Evolutionary conservation across 2,329 filamentous ascomycete species (phyloP), one percentile per base, ranked within the genome.

Genomic region (Aspergillus ustus): DNA sequence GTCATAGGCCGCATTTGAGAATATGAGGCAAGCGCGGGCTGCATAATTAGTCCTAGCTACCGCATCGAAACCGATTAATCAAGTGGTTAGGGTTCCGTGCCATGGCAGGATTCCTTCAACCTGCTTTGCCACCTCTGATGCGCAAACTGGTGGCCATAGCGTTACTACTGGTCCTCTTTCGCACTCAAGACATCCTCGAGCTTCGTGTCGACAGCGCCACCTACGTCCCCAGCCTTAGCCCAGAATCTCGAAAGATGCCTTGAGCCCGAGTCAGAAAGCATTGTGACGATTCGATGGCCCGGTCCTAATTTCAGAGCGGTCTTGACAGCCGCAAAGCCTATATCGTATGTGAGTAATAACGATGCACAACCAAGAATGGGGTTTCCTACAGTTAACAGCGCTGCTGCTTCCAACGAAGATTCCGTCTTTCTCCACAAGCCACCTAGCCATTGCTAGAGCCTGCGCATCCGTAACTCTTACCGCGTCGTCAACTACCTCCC

Each of bases 361-460:
- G 17, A 25, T 19, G 17, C 19, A 15, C 19, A 34, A 50, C n/a
- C 40, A 46, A 50, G 29, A 5, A 48, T 15, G 20, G 57, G 3
- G 22, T 19, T 15, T 61, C 84, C 77, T 72, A 83, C 93, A 97
- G 76, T 99, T 99, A 56, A 99, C 94, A n/a, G 93, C 91, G 76
- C 91, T 97, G 75, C 92, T 97, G 75, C 93, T 97, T 8, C 95
- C 96, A 45, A 93, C 84, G 72, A 99, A 99, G 57, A 99, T 89
- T 7, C 95, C 95, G 76, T 99, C 95, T 66, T 93, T 90, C 79
- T 98, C 93, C 8, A 97, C 94, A 45, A 99, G 80, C 92, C 93
- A 98, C 65, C 92, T 84, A n/a, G 94, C 95, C 95, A 99, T 99
- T 58, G 84, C 85, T 74, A 91, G 88, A 13, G 95, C 95, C 81